Base-by-base conservation (phyloP, 331 rosid genomes). In the Erythrophleum ivorense region DNA sequence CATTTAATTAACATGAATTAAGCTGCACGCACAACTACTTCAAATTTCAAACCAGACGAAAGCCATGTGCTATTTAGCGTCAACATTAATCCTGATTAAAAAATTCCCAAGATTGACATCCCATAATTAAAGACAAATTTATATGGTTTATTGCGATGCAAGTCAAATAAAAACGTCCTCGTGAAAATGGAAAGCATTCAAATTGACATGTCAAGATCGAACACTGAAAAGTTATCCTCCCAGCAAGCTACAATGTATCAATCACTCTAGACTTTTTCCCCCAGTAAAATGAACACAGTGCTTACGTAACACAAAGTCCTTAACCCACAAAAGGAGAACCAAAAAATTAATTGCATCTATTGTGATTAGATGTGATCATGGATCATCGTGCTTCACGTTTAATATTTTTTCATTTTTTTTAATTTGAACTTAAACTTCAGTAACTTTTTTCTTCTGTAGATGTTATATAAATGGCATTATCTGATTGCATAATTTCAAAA, bases 401-500 rank as follows among this genome's bases (percentile, higher is more conserved):
- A 3, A 38, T 38, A 38, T 3, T 38, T 38, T 38, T 38, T 6
- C 6, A 4, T 38, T 38, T 38, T 38, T 38, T 38, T 38, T 38
- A 38, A 38, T 38, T 38, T 38, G 41, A 38, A 2, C 41, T 38
- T 38, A 38, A 24, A 24, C 29, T 24, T 24, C 29, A 24, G 29
- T 24, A 24, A 24, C 29, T 24, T 24, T 24, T 24, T 24, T 24
- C 29, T 24, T 24, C 29, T 24, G 29, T 24, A 24, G 1, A 0
- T 24, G 29, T 24, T 24, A 24, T 24, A 24, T 24, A 24, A 24
- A 24, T 24, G 29, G 29, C 29, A 24, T 24, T 49, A 63, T 73
- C 58, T 19, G 48, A 18, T 72, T 72, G 48, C 46, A n/a, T 60
- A 41, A 68, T 38, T 66, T 78, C 48, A 7, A 16, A 41, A 81